phyloP scores from a whole-genome alignment of 805 yeast genomes.

The Teunomyces kruisii region DNA sequence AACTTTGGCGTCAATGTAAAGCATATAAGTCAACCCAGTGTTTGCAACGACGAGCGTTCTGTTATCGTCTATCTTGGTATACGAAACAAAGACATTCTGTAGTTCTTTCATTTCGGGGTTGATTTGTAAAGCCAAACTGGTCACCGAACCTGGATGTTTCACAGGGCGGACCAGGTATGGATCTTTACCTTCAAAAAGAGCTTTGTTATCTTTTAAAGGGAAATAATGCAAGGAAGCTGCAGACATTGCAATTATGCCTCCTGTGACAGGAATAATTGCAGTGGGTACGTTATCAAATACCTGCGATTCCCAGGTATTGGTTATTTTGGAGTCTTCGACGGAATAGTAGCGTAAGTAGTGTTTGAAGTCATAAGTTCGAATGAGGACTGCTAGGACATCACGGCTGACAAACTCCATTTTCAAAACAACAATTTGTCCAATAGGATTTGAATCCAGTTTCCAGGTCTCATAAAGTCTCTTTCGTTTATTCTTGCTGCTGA shows the following conservation, averaged over 20 bases:
- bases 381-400: constrained; percentile 25
- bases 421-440: constrained; percentile 21
- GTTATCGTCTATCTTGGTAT: constrained; percentile 24
- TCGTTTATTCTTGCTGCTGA: constrained; percentile 5
- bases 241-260: constrained; percentile 22
- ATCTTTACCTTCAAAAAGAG: constrained; percentile 20
- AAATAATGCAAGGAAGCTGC: constrained; percentile 10
- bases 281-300: constrained; percentile 33
- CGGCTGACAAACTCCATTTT: constrained; percentile 13
- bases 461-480: constrained; percentile 2
- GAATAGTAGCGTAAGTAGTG: constrained; percentile 31
- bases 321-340: constrained; percentile 11
- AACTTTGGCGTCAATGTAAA: constrained; percentile 16
- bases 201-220: constrained; percentile 12
- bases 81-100: constrained; percentile 7
- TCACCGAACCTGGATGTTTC: neutral
- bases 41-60: constrained; percentile 28
- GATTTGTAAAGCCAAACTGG: neutral
- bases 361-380: constrained; percentile 34
- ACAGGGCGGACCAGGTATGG: neutral
- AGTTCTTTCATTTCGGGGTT: neutral
- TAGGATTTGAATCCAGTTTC: constrained; percentile 10
- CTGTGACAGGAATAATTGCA: constrained; percentile 16
- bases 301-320: constrained; percentile 22
- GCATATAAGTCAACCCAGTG: constrained; percentile 27